phyloP scores from a whole-genome alignment of 768 basidiomycete species.

The Gyrodon lividus region DNA sequence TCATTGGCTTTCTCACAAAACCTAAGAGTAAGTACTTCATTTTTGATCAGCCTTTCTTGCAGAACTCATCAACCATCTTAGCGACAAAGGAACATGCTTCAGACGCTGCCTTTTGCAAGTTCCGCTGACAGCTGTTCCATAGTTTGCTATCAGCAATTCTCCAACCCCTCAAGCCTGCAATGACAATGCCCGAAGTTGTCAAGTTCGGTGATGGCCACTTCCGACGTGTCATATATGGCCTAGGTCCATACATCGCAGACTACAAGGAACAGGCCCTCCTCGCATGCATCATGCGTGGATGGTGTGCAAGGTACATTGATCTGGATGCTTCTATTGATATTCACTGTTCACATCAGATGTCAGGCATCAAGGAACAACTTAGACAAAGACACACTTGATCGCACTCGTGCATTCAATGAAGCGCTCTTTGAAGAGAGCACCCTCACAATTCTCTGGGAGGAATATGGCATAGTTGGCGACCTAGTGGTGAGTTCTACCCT shows the following conservation, averaged over 20 bases:
- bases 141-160: slow-evolving; percentile 28
- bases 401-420: slow-evolving; percentile 20
- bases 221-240: slow-evolving; percentile 28
- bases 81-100: slow-evolving; percentile 12
- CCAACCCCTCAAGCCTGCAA: slow-evolving; percentile 20
- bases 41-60: not conserved
- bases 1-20: slow-evolving; percentile 32
- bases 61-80: not conserved
- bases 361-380: slow-evolving; percentile 20
- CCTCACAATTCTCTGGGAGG: slow-evolving; percentile 15
- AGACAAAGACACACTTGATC: slow-evolving; percentile 16
- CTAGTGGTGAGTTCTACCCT: slow-evolving; percentile 3
- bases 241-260: slow-evolving; percentile 41
- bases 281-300: slow-evolving; percentile 32
- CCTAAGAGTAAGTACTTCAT: slow-evolving; percentile 26
- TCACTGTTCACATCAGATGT: slow-evolving; percentile 19
- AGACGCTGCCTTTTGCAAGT: slow-evolving; percentile 25
- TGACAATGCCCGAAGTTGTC: slow-evolving; percentile 26
- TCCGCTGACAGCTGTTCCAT: slow-evolving; percentile 33
- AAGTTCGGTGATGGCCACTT: slow-evolving; percentile 33
- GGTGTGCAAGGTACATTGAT: slow-evolving; percentile 34
- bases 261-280: slow-evolving; percentile 40
- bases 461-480: slow-evolving; percentile 4
- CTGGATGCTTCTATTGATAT: no score
- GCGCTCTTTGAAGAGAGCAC: slow-evolving; percentile 9